Base-by-base conservation (phyloP, 78 protist species). In the Pigoraptor vietnamica region DNA sequence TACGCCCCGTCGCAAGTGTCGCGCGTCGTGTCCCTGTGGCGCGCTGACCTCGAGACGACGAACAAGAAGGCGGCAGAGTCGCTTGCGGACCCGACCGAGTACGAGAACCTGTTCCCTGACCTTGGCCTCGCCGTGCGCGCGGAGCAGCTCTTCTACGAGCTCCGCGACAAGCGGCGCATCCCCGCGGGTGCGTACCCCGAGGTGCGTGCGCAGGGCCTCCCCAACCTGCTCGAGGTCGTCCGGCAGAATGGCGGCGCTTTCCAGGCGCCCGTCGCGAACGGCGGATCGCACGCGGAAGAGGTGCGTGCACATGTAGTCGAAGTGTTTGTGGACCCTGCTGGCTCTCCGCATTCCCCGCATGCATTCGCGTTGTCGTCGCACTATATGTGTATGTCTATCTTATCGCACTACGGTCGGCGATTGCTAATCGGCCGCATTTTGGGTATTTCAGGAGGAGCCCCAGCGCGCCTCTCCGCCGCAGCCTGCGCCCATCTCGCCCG, bases 61-160 rank as follows among this genome's bases (percentile, higher is more conserved):
- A 79, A 79, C 84, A 79, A 79, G 24, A 33, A 87, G 81, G 35
- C 35, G 0, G 92, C 91, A 35, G 56, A 81, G 37, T 25, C 95
- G 24, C 90, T 97, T 9, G 97, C 98, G 1, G 93, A 90, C 86
- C 98, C 98, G 0, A 55, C 23, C 35, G 94, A 91, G 88, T 97
- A 91, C 95, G 94, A 92, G 19, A 97, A 97, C 91, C 93, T 97
- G 37, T 97, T 97, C 92, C 97, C 96, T 2, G 91, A 90, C 32
- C 35, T 86, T 48, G 33, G 35, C 2, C 24, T 32, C 10, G 24
- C 89, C 40, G 24, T 86, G 25, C 1, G 1, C 1, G 29, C 35
- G 34, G 89, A 86, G 89, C 37, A 14, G 23, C 32, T 23, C 23
- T 6, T 86, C 33, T 32, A 86, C 34, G 35, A 14, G 32, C 1